Percentiles rank a stretch among this genome's conserved stretches.
These are phyloP conservation scores for Telopea speciosissima DNA, from an alignment of 177 flowering plant genomes.

Conservation along the genomic window DNA sequence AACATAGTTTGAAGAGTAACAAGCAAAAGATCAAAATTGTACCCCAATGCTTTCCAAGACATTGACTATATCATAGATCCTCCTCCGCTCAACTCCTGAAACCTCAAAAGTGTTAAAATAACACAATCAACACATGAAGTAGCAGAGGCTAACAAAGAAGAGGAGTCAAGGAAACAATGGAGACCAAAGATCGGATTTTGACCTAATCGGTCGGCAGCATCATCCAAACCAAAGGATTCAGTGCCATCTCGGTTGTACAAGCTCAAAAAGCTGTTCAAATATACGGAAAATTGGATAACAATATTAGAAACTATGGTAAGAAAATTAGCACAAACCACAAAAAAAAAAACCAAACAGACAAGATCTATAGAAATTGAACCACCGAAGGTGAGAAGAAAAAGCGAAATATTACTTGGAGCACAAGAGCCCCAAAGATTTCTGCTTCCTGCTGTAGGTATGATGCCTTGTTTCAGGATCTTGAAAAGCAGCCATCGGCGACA, in stretches of 20 bases:
- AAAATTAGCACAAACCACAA: too few species aligned
- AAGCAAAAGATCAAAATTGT: slow-evolving; percentile 13
- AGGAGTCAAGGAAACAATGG: not conserved
- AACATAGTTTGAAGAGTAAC: too few species aligned
- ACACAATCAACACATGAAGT: not conserved
- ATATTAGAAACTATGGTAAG: too few species aligned
- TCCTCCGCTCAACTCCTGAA: slow-evolving; percentile 89
- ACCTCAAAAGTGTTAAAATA: slow-evolving; percentile 2
- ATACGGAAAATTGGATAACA: too few species aligned
- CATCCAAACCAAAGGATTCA: slow-evolving; percentile 63
- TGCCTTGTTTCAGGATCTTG: slow-evolving; percentile 27
- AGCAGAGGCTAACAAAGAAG: not conserved
- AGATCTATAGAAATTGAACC: slow-evolving; percentile 1
- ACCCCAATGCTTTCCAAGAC: slow-evolving; percentile 95
- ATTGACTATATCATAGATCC: slow-evolving; percentile 98
- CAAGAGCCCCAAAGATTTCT: slow-evolving; percentile 87
- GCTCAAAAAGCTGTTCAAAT: slow-evolving; percentile 53
- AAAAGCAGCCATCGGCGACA: slow-evolving; percentile 6
- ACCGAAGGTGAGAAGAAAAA: not conserved
- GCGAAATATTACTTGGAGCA: slow-evolving; percentile 63
- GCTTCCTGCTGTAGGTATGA: slow-evolving; percentile 64
- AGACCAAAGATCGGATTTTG: not conserved
- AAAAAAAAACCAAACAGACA: not conserved
- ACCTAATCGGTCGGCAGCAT: slow-evolving; percentile 48
- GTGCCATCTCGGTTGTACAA: slow-evolving; percentile 71